Evolutionary conservation across 306 rosid species (phyloP).

Genomic region (Trichosanthes cucumerina): DNA sequence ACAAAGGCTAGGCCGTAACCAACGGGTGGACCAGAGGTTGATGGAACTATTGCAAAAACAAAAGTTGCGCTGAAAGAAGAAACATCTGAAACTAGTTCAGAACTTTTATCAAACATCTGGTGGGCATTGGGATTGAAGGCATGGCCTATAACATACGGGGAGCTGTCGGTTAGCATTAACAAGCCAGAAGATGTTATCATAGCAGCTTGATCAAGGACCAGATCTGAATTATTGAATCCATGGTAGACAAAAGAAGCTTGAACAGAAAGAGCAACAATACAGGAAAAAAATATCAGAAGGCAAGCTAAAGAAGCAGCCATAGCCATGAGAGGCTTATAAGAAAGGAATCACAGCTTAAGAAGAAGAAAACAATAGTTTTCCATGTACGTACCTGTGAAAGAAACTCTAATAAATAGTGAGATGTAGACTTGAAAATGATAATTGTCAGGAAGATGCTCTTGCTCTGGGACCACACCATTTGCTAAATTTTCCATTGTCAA

Average conservation of each 20-base stretch:
- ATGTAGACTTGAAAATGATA: not conserved
- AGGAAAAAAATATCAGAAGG: constrained; percentile 15
- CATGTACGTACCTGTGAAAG: not conserved
- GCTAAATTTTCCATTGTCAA: not conserved
- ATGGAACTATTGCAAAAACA: constrained; percentile 47
- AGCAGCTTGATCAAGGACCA: constrained; percentile 17
- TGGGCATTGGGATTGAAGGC: constrained; percentile 29
- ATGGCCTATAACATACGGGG: constrained; percentile 27
- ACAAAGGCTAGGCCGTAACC: constrained; percentile 66
- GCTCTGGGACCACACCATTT: not conserved
- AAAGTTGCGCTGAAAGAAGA: constrained; percentile 51
- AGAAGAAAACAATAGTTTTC: not conserved
- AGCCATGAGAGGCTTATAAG: constrained; percentile 22
- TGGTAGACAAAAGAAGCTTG: constrained; percentile 18
- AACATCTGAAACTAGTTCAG: constrained; percentile 3
- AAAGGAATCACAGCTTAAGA: not conserved
- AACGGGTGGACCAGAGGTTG: constrained; percentile 18
- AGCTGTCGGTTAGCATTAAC: constrained; percentile 38
- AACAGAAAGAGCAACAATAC: constrained; percentile 5
- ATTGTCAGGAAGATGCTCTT: not conserved
- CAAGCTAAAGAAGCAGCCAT: constrained; percentile 6
- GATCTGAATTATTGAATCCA: constrained; percentile 29
- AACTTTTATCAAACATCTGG: constrained; percentile 11
- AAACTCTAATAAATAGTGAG: not conserved
- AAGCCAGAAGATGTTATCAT: constrained; percentile 19